phyloP scores from a whole-genome alignment of 768 basidiomycete genomes.

The Tulasnella sp. region DNA sequence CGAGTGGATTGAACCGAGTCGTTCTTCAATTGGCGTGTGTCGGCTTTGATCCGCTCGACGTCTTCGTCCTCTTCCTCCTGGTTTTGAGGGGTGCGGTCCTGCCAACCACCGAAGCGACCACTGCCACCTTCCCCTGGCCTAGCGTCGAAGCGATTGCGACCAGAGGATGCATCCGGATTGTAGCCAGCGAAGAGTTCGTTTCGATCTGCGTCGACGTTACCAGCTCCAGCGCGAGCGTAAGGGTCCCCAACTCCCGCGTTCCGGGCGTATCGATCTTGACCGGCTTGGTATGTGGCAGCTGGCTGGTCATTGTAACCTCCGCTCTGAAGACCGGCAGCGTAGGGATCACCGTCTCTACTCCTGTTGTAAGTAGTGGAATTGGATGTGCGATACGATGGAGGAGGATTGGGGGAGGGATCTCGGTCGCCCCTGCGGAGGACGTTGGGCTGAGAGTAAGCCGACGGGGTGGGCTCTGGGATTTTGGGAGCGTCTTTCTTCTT shows the following conservation, averaged over 20 bases:
- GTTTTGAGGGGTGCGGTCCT: conserved; percentile 9
- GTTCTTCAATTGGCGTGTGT: conserved; percentile 81
- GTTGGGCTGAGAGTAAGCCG: conserved; percentile 6
- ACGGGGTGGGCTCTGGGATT: conserved; percentile 57
- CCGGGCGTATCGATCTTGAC: conserved; percentile 25
- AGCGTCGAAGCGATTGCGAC: conserved; percentile 18
- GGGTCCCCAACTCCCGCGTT: conserved; percentile 41
- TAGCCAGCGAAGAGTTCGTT: conserved; percentile 67
- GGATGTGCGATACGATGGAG: conserved; percentile 34
- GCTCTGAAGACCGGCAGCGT: neutral
- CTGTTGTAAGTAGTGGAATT: conserved; percentile 49
- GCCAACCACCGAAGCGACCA: conserved; percentile 23
- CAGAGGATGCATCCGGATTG: conserved; percentile 41
- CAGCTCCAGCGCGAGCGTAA: conserved; percentile 47
- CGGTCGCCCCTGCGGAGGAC: conserved; percentile 26
- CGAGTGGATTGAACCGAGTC: conserved; percentile 80
- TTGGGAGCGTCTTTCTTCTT: conserved; percentile 50
- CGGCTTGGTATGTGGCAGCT: neutral
- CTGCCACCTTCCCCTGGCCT: conserved; percentile 35
- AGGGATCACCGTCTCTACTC: conserved; percentile 50
- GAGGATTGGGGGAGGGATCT: conserved; percentile 22
- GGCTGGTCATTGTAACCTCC: neutral
- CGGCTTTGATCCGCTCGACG: conserved; percentile 88
- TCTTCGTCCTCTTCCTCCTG: conserved; percentile 65
- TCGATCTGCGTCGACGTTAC: conserved; percentile 52